Conservation (phyloP, 148 eudicot genomes). For the Cornus suecica region DNA sequence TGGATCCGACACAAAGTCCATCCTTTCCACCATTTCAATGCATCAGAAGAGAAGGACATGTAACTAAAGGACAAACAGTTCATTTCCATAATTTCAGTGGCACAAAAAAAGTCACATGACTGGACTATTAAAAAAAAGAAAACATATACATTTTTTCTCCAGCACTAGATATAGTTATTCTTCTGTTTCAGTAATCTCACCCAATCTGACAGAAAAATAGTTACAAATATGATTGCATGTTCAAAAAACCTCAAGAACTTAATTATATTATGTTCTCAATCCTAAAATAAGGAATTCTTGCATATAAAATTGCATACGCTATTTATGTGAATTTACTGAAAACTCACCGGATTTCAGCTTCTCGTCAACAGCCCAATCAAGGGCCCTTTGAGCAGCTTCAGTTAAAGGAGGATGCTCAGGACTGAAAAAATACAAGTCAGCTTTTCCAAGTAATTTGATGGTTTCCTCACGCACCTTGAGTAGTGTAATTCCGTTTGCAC, state of each 20-base stretch:
- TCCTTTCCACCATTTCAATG: background rate
- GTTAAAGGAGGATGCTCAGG: conserved; percentile 72
- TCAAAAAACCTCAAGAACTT: background rate
- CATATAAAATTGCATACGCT: background rate
- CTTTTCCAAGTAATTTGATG: conserved; percentile 56
- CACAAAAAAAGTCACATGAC: background rate
- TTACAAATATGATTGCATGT: background rate
- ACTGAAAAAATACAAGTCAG: conserved; percentile 38
- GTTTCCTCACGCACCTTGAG: conserved; percentile 66
- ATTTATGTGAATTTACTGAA: background rate
- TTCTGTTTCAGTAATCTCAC: background rate
- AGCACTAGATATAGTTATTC: background rate
- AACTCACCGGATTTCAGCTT: conserved; percentile 62
- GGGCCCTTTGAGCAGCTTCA: conserved; percentile 64
- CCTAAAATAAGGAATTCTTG: background rate
- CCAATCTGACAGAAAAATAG: background rate
- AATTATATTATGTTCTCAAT: no score
- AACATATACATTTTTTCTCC: background rate
- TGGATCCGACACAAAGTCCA: no score
- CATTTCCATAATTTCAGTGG: background rate
- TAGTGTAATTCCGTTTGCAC: conserved; percentile 70
- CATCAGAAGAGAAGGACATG: background rate
- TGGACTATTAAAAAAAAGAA: background rate
- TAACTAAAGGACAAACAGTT: background rate
- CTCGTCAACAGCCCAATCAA: conserved; percentile 69